Conservation (phyloP, 1,139 yeast species). For the Candida sojae region DNA sequence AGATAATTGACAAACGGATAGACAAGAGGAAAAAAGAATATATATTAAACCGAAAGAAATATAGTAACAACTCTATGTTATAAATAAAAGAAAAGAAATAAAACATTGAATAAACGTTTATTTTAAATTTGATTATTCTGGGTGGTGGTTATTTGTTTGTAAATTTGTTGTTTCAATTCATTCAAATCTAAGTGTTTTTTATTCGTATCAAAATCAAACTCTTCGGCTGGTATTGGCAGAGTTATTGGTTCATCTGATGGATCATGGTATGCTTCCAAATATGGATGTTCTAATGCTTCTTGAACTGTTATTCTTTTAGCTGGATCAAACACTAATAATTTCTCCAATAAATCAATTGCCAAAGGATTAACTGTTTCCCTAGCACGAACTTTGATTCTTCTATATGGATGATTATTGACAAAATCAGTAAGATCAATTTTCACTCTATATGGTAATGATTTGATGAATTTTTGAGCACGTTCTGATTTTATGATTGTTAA, state of each 20-base stretch:
- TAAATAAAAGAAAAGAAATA: not conserved
- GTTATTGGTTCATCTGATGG: constrained; percentile 83
- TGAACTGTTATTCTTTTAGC: constrained; percentile 73
- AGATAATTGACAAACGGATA: constrained; percentile 35
- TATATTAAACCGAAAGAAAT: not conserved
- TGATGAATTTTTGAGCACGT: constrained; percentile 85
- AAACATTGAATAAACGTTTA: not conserved
- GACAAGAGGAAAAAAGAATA: not conserved
- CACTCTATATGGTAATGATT: constrained; percentile 55
- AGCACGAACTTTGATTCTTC: constrained; percentile 19
- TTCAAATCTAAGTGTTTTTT: constrained; percentile 70
- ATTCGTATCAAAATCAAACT: constrained; percentile 79
- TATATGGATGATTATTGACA: constrained; percentile 21
- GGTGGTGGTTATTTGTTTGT: constrained; percentile 53
- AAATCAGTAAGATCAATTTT: constrained; percentile 15
- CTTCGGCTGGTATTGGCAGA: constrained; percentile 68
- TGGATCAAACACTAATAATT: constrained; percentile 80
- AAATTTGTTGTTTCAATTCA: constrained; percentile 71
- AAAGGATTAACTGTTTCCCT: constrained; percentile 51
- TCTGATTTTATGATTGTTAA: constrained; percentile 76
- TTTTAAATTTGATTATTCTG: constrained; percentile 1
- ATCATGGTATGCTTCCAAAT: constrained; percentile 76
- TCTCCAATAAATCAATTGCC: constrained; percentile 77
- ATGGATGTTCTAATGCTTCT: constrained; percentile 83
- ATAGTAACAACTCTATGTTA: not conserved